Base-by-base conservation (phyloP, 176 grass and related monocot species). In the barley (Hordeum vulgare) region DNA sequence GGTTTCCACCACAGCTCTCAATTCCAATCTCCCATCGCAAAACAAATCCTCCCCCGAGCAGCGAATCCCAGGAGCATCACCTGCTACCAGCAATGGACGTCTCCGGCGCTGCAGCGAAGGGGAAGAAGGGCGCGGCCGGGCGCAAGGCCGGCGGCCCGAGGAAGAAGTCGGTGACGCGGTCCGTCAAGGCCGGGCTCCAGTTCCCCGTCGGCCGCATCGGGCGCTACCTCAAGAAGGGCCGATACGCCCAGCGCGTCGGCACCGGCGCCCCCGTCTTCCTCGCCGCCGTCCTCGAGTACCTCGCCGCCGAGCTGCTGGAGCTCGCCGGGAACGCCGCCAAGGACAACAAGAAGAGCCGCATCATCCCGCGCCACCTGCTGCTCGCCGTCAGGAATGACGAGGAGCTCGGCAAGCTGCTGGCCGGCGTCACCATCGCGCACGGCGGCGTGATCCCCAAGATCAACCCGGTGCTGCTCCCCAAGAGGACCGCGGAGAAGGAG, bases 141-240 rank as follows among this genome's bases (percentile, higher is more conserved):
- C 66, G 91, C 74, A 90, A 87, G 71, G 66, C 58, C 0, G 85
- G 91, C 2, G 91, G 91, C 2, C 87, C 87, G 4, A 90, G 74
- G 91, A 90, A 87, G 85, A 93, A 87, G 81, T 27, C 87, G 1
- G 87, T 93, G 42, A 13, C 91, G 13, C n/a, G 86, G 0, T 94
- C 92, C 35, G 92, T 89, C 27, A 94, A 94, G 81, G 92, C 92
- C 23, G 89, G 89, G 11, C 92, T 94, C 17, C 92, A 94, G 86
- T 94, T 94, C 80, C 92, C 92, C 47, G 92, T 94, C 60, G 89
- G 92, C 21, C 92, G 92, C 9, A 91, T 94, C 77, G 89, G 89
- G 1, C 89, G 92, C 60, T 94, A 41, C 86, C 89, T 94, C 12
- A 94, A 94, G 89, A 89, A 89, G 40, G 92, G 92, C 12, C 92